Percentiles rank a stretch among this genome's conserved stretches.
These are phyloP conservation scores for Russula dissimulans DNA, from an alignment of 768 basidiomycete genomes.

Conservation along the genomic window DNA sequence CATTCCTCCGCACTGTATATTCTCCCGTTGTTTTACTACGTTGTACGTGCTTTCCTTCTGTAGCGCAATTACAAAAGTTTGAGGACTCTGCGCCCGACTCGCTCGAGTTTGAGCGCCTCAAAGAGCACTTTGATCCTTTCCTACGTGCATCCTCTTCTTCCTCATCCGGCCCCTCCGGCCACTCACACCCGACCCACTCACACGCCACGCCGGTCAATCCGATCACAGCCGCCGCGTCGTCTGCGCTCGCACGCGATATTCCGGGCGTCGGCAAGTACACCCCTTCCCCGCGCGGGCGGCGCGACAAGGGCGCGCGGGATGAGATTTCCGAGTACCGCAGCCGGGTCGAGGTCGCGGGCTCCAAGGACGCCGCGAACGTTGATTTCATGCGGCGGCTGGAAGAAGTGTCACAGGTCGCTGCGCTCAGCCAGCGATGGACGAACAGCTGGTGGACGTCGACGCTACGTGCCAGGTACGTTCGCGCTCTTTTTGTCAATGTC, in stretches of 20 bases:
- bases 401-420: conserved; percentile 51
- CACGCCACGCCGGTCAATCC: conserved; percentile 71
- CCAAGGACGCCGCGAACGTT: conserved; percentile 53
- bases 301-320: conserved; percentile 58
- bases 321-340: conserved; percentile 73
- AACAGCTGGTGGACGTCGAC: conserved; percentile 64
- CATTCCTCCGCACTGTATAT: not conserved
- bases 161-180: conserved; percentile 42
- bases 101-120: conserved; percentile 86
- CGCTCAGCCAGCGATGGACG: conserved; percentile 71
- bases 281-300: conserved; percentile 42
- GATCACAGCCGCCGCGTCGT: conserved; percentile 81
- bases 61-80: conserved; percentile 85
- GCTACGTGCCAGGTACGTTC: conserved; percentile 48
- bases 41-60: not conserved
- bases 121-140: conserved; percentile 96
- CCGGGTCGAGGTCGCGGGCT: conserved; percentile 53
- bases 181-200: conserved; percentile 44
- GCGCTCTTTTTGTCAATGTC: not conserved
- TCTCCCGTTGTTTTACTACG: not conserved
- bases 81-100: conserved; percentile 81
- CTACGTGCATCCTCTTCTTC: conserved; percentile 77
- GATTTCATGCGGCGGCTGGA: conserved; percentile 63
- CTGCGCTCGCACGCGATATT: conserved; percentile 82
- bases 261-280: conserved; percentile 75